These are phyloP conservation scores for Solanum pinnatisectum DNA, from an alignment of 257 asterid genomes.

Conservation along the genomic window DNA sequence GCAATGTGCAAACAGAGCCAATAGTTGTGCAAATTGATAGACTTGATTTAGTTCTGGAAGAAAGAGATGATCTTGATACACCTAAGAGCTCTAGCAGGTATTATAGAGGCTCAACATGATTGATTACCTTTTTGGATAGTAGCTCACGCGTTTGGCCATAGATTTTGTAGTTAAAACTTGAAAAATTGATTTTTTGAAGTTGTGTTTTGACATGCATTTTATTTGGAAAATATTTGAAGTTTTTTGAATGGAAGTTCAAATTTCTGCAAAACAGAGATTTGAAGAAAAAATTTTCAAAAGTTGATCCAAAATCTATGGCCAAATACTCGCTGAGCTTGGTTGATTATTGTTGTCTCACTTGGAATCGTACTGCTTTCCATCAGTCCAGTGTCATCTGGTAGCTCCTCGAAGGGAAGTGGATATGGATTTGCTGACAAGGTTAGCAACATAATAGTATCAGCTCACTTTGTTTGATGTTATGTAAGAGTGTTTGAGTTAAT, in stretches of 20 bases:
- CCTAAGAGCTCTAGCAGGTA: constrained; percentile 63
- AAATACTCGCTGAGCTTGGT: not conserved
- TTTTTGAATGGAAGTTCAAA: not conserved
- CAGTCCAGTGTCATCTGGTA: constrained; percentile 49
- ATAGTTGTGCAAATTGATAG: constrained; percentile 81
- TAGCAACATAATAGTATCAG: constrained; percentile 10
- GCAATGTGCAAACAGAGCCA: constrained; percentile 92
- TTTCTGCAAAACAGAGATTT: not conserved
- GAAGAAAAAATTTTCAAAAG: not conserved
- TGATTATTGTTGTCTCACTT: constrained; percentile 6
- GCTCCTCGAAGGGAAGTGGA: constrained; percentile 59
- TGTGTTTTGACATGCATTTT: not conserved
- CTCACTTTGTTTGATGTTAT: constrained; percentile 3
- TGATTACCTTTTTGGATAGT: not conserved
- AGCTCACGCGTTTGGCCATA: not conserved
- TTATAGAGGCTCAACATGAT: constrained; percentile 9
- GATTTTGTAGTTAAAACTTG: not conserved
- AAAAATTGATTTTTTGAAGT: not conserved
- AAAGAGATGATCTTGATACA: constrained; percentile 62
- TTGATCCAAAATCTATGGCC: not conserved
- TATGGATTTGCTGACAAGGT: constrained; percentile 99
- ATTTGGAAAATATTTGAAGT: not conserved
- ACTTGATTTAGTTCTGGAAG: constrained; percentile 90
- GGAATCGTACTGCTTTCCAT: constrained; percentile 1
- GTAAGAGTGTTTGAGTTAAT: not conserved